Evolutionary conservation across 148 eudicot species (phyloP), one percentile per base, ranked within the genome.

Genomic region (Fagopyrum tataricum): DNA sequence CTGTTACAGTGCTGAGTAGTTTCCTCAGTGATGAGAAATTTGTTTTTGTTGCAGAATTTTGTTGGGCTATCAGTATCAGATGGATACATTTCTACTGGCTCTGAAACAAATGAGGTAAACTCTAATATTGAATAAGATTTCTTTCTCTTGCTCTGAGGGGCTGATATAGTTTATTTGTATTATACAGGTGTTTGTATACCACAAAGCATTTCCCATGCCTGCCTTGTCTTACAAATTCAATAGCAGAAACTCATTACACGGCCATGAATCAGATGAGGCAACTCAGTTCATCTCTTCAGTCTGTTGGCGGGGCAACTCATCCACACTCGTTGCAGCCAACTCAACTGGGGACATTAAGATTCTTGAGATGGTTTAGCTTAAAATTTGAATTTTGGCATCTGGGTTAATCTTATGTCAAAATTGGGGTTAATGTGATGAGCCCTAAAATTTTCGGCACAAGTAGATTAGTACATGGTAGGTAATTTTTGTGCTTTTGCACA

Each of bases 11-110:
- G 59, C 18, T 1, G 18, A 53, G 59, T 6, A 53, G 7, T 53
- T 53, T 53, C 21, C 61, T 55, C 18, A 55, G 26, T 20, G 37
- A 10, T 58, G 14, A 23, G 37, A 48, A 59, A 46, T 72, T 49
- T 24, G 46, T 72, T 64, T 61, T 76, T 75, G 40, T 76, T 81
- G 42, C 94, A 92, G 99, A 95, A 95, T 76, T 95, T 95, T 78
- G 97, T 95, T 53, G 99, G 99, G 71, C 79, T 95, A 70, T 95
- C 99, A 5, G 96, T 92, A 39, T 87, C 89, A 40, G 99, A 95
- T 67, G 99, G 97, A 76, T 95, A 95, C 74, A 92, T 95, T 59
- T 97, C 96, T 49, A 95, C 99, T 24, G 99, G 99, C 81, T 95
- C 99, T 41, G 97, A 95, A 81, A 95, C 99, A 68, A 95, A 95